Evolutionary conservation across 2,329 filamentous ascomycete genomes (phyloP).

Genomic region (Aureobasidium mangrovei): DNA sequence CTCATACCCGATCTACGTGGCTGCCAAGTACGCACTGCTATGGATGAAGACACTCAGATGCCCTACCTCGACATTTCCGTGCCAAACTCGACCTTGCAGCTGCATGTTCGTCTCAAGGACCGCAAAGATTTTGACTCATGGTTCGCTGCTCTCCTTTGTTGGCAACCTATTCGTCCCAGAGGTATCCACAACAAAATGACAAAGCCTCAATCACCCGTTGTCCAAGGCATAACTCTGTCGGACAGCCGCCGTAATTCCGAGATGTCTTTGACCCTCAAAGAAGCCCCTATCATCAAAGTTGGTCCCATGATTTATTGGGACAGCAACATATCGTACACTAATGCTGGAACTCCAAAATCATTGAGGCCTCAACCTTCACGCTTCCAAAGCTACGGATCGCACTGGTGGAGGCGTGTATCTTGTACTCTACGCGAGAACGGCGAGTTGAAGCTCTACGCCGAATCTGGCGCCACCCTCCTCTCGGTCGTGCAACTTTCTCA

Average conservation of each 20-base stretch:
- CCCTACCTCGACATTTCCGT: constrained; percentile 45
- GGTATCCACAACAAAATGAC: constrained; percentile 46
- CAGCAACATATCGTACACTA: constrained; percentile 47
- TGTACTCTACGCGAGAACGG: constrained; percentile 93
- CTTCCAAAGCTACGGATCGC: constrained; percentile 48
- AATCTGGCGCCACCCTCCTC: constrained; percentile 71
- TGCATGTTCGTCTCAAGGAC: constrained; percentile 56
- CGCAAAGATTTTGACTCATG: constrained; percentile 65
- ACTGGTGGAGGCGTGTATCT: constrained; percentile 80
- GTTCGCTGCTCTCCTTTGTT: constrained; percentile 72
- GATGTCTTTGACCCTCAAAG: constrained; percentile 49
- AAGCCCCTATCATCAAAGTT: constrained; percentile 85
- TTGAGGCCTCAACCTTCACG: constrained; percentile 45
- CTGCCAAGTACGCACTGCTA: constrained; percentile 53
- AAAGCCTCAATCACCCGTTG: constrained; percentile 35
- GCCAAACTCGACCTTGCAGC: constrained; percentile 48
- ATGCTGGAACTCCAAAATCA: constrained; percentile 24
- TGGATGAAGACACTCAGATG: constrained; percentile 39
- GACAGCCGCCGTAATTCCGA: constrained; percentile 39
- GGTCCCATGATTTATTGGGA: constrained; percentile 68
- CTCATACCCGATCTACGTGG: constrained; percentile 67
- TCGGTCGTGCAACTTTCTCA: constrained; percentile 81
- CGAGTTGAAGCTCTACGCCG: constrained; percentile 81
- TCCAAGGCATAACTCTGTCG: constrained; percentile 9
- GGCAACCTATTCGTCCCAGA: constrained; percentile 64